Conservation (phyloP, 306 rosid genomes). For the Echinosophora koreensis region DNA sequence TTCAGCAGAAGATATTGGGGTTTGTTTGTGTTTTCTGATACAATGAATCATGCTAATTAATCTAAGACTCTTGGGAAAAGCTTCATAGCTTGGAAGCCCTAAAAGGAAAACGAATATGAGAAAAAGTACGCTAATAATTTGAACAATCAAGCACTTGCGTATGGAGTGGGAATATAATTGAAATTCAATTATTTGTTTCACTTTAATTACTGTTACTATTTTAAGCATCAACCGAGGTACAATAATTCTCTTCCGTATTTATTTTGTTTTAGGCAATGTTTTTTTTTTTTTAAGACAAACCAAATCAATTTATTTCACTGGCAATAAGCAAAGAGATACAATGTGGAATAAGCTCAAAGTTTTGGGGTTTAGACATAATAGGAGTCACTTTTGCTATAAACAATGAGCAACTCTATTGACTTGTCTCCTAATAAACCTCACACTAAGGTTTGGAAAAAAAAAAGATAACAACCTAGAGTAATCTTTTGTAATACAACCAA, state of each 20-base stretch:
- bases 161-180: neutral
- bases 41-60: constrained; percentile 14
- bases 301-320: too few species aligned
- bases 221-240: neutral
- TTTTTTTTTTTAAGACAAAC: too few species aligned
- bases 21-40: constrained; percentile 1
- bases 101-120: constrained; percentile 1
- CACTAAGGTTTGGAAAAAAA: too few species aligned
- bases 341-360: too few species aligned
- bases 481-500: too few species aligned
- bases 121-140: constrained; percentile 6
- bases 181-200: neutral
- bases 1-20: constrained; percentile 5
- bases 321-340: too few species aligned
- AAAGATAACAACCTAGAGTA: too few species aligned
- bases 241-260: neutral
- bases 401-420: too few species aligned
- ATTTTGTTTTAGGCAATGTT: neutral
- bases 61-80: neutral
- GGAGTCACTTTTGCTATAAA: too few species aligned
- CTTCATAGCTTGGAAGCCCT: neutral
- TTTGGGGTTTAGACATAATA: too few species aligned
- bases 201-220: neutral
- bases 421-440: too few species aligned
- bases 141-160: constrained; percentile 4